Base-by-base conservation (phyloP, 345 rosid genomes). In the Pseudoturritis turrita region DNA sequence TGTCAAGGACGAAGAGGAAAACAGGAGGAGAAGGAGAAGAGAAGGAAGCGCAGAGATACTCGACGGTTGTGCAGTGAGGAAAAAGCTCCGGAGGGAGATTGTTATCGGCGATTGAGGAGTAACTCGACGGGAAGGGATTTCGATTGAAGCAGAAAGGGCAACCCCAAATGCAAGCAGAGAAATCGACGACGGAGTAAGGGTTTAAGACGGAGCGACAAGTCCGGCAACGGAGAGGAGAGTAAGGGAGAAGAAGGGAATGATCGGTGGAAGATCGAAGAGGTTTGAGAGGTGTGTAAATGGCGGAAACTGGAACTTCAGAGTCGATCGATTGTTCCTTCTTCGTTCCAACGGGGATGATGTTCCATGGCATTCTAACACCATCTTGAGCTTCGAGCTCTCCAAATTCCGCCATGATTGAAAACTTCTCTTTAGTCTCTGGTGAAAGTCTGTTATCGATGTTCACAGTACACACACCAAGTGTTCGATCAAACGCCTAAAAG, bases 111-210 rank as follows among this genome's bases (percentile, higher is more conserved):
- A 95, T 84, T 59, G 93, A 86, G 60, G 93, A 78, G 79, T 91
- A 95, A 53, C 80, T 87, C 6, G 78, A 71, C 1, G 97, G 96
- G 79, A 95, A 91, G 58, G 89, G 91, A 69, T 87, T 95, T 39
- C 99, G 97, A 41, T 84, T 88, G 73, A 85, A 91, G 82, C 97
- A 95, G 81, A 91, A 82, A 40, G 96, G 97, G 70, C 99, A 95
- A 83, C 89, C 87, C 99, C 97, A 91, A 67, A 81, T 81, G 83
- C 79, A 89, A 55, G 90, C 90, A 4, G 89, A 72, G 83, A 82
- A 95, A 76, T 95, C 99, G 23, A 89, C 91, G 73, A 83, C 78
- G 63, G 87, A 80, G 83, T 80, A 91, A 25, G 96, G 97, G 69
- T 91, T 91, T 63, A 95, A 87, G 21, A 89, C 81, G 22, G 96